phyloP scores from a whole-genome alignment of 495 filamentous ascomycete genomes.

The Aspergillus cristatus region DNA sequence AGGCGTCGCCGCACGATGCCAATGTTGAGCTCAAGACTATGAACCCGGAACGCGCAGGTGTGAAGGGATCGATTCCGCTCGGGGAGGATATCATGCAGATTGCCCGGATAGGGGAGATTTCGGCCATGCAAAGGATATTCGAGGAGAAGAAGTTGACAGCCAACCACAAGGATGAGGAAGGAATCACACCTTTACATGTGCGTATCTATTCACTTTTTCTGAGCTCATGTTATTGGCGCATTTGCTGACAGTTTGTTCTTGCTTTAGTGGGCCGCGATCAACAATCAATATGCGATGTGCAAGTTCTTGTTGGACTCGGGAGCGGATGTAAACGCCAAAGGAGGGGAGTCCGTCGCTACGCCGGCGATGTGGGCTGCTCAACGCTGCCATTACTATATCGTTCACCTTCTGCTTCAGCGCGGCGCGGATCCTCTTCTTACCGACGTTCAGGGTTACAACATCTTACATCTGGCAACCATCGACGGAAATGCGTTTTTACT shows the following conservation, averaged over 20 bases:
- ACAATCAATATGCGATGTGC: constrained; percentile 94
- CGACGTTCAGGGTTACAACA: constrained; percentile 93
- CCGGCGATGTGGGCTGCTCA: constrained; percentile 96
- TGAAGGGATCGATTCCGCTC: constrained; percentile 42
- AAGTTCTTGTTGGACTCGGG: constrained; percentile 86
- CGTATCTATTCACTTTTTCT: constrained; percentile 17
- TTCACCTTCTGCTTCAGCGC: constrained; percentile 70
- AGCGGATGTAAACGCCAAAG: constrained; percentile 88
- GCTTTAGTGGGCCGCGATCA: constrained; percentile 94
- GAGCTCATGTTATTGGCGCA: neutral
- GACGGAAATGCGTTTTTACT: constrained; percentile 93
- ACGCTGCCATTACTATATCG: constrained; percentile 80
- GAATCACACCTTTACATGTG: constrained; percentile 93
- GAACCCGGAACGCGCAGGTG: constrained; percentile 28
- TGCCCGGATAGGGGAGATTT: constrained; percentile 77
- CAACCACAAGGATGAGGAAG: constrained; percentile 76
- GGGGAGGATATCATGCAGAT: constrained; percentile 94
- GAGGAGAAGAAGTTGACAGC: constrained; percentile 71
- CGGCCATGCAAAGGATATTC: constrained; percentile 80
- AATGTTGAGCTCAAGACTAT: constrained; percentile 65
- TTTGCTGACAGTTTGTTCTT: constrained; percentile 5
- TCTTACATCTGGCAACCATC: constrained; percentile 91
- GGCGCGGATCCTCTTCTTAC: constrained; percentile 84
- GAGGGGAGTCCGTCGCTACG: constrained; percentile 87
- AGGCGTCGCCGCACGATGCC: constrained; percentile 40